A percentile compares a stretch with the other conserved stretches of the same genome.
phyloP scores from a whole-genome alignment of 108 stramenopile species.

The Nannochloropsis oceanica region DNA sequence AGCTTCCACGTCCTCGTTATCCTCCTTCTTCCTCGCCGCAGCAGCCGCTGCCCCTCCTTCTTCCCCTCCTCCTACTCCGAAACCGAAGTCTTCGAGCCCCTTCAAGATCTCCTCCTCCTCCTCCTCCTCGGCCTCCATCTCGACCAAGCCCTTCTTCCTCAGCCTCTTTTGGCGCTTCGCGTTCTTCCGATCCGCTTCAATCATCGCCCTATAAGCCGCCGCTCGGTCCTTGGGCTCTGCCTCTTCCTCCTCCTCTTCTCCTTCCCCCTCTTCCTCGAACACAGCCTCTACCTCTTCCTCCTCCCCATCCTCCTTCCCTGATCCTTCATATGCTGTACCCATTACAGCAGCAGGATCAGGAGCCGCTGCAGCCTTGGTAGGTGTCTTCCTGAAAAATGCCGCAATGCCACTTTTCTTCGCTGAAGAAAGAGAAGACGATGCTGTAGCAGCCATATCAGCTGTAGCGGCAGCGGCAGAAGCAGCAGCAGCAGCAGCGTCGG shows the following conservation, averaged over 20 bases:
- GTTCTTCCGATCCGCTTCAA: constrained; percentile 17
- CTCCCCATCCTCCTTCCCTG: background rate
- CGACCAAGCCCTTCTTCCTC: constrained; percentile 11
- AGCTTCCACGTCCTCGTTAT: constrained; percentile 10
- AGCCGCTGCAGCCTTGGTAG: background rate
- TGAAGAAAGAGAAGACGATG: background rate
- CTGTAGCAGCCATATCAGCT: background rate
- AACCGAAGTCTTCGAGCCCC: constrained; percentile 33
- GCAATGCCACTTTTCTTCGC: constrained; percentile 7
- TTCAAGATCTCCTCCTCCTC: constrained; percentile 28
- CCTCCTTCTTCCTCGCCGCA: constrained; percentile 6
- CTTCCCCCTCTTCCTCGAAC: background rate
- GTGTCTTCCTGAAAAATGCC: constrained; percentile 2
- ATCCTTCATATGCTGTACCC: background rate
- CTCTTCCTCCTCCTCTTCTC: background rate
- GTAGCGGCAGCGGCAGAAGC: background rate
- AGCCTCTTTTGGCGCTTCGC: constrained; percentile 1
- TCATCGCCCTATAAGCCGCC: constrained; percentile 17
- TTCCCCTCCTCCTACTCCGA: constrained; percentile 4
- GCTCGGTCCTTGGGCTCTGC: constrained; percentile 26
- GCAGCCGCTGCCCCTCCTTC: background rate
- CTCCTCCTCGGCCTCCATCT: constrained; percentile 30
- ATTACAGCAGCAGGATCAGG: background rate
- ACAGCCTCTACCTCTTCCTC: background rate
- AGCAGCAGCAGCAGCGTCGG: background rate